Conservation (phyloP, 768 basidiomycete species). For the Paxillus involutus region DNA sequence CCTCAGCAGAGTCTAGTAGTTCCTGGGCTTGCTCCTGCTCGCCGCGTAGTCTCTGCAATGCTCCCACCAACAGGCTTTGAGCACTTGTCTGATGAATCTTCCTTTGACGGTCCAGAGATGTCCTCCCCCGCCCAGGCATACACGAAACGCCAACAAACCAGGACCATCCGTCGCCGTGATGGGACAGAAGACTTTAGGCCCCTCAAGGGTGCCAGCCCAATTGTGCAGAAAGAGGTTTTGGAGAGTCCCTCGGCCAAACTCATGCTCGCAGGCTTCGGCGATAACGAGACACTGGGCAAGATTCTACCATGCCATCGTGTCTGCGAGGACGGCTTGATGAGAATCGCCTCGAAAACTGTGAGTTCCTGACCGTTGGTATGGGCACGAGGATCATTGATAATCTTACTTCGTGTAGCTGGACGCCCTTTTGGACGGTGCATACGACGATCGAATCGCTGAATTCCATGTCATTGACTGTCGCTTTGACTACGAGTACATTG, state of each 20-base stretch:
- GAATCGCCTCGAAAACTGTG: constrained; percentile 81
- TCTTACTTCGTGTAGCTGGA: constrained; percentile 57
- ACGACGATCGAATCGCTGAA: constrained; percentile 57
- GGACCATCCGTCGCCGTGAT: constrained; percentile 76
- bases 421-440: constrained; percentile 73
- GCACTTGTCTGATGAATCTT: constrained; percentile 52
- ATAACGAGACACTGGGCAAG: constrained; percentile 92
- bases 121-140: constrained; percentile 84
- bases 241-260: constrained; percentile 61
- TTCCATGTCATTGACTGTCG: constrained; percentile 93
- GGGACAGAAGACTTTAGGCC: constrained; percentile 82
- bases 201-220: constrained; percentile 63
- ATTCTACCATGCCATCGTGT: constrained; percentile 92
- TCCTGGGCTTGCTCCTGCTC: constrained; percentile 45
- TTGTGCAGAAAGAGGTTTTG: constrained; percentile 40
- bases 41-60: constrained; percentile 78
- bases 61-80: constrained; percentile 43
- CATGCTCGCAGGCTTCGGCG: constrained; percentile 75
- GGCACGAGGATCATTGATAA: background rate
- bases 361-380: constrained; percentile 25
- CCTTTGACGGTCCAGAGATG: constrained; percentile 62
- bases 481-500: constrained; percentile 94
- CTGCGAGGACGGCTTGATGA: constrained; percentile 93
- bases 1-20: constrained; percentile 26
- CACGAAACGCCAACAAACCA: constrained; percentile 72